Conservation (phyloP, 306 rosid genomes). For the Cajanus cajan region DNA sequence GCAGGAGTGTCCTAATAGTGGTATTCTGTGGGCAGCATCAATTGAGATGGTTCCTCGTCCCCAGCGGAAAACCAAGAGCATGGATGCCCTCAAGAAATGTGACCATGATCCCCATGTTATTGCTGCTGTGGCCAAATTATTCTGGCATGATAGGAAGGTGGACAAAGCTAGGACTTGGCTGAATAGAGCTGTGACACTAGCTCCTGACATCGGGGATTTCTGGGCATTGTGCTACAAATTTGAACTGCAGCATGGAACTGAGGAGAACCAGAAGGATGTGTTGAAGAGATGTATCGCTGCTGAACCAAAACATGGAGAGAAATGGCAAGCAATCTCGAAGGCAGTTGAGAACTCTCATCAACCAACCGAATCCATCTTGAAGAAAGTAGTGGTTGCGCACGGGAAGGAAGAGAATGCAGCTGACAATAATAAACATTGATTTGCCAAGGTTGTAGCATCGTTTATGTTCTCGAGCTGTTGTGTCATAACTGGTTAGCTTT, state of each 20-base stretch:
- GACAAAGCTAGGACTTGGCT: conserved; percentile 91
- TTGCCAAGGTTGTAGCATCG: conserved; percentile 11
- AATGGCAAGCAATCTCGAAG: conserved; percentile 80
- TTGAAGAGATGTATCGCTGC: conserved; percentile 70
- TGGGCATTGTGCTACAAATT: conserved; percentile 86
- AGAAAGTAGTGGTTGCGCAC: conserved; percentile 71
- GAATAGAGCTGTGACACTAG: conserved; percentile 87
- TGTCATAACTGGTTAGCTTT: conserved; percentile 12
- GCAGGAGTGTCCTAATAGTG: conserved; percentile 89
- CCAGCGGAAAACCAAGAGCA: conserved; percentile 79
- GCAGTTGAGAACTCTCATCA: conserved; percentile 94
- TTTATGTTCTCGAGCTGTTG: background rate
- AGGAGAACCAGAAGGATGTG: conserved; percentile 82
- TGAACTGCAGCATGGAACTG: conserved; percentile 86
- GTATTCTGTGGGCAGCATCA: conserved; percentile 83
- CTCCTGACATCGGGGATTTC: conserved; percentile 92
- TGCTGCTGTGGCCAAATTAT: conserved; percentile 82
- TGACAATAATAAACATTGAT: conserved; percentile 56
- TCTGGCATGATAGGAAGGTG: conserved; percentile 89
- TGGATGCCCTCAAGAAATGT: conserved; percentile 89
- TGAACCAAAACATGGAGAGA: conserved; percentile 94
- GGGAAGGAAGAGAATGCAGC: conserved; percentile 83
- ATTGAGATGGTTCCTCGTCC: conserved; percentile 97
- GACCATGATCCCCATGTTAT: conserved; percentile 88
- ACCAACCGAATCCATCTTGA: conserved; percentile 75